Percentiles rank a stretch among this genome's conserved stretches.
phyloP scores from a whole-genome alignment of 2,329 filamentous ascomycete species.

The Teratosphaeria epicoccoides region DNA sequence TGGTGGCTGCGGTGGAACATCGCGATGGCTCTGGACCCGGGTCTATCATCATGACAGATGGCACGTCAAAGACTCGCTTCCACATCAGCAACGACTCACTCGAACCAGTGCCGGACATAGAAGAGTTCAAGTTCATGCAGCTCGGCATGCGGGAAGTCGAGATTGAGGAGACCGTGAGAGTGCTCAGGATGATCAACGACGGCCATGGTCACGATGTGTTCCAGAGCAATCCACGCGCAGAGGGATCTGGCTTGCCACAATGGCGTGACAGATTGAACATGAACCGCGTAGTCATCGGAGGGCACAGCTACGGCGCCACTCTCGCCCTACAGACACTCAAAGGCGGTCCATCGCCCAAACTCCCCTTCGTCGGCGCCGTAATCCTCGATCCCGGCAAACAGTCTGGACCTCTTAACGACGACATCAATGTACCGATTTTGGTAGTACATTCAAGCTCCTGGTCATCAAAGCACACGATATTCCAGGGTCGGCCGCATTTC shows the following conservation, averaged over 20 bases:
- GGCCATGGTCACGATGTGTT: conserved; percentile 26
- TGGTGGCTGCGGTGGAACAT: conserved; percentile 39
- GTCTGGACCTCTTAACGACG: conserved; percentile 50
- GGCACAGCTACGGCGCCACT: conserved; percentile 58
- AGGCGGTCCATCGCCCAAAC: conserved; percentile 32
- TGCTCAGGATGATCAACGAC: conserved; percentile 31
- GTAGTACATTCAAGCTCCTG: conserved; percentile 56
- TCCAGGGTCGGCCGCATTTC: conserved; percentile 56
- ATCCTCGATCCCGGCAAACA: conserved; percentile 57
- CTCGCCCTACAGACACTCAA: conserved; percentile 51
- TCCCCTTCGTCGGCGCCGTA: conserved; percentile 47
- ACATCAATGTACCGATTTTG: conserved; percentile 48
- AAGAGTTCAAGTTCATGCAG: conserved; percentile 33
- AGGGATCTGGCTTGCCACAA: conserved; percentile 36
- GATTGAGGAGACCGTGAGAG: conserved; percentile 34
- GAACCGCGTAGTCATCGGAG: conserved; percentile 46
- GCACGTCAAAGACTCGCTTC: conserved; percentile 26
- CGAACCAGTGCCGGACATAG: conserved; percentile 16
- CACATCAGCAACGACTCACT: conserved; percentile 29
- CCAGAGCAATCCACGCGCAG: conserved; percentile 38
- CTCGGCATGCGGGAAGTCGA: conserved; percentile 37
- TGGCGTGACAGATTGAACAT: conserved; percentile 48
- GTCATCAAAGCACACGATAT: conserved; percentile 46
- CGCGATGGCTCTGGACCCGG: conserved; percentile 38
- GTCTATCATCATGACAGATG: conserved; percentile 29